phyloP scores from a whole-genome alignment of 2,329 filamentous ascomycete species.

The Trichoderma endophyticum region DNA sequence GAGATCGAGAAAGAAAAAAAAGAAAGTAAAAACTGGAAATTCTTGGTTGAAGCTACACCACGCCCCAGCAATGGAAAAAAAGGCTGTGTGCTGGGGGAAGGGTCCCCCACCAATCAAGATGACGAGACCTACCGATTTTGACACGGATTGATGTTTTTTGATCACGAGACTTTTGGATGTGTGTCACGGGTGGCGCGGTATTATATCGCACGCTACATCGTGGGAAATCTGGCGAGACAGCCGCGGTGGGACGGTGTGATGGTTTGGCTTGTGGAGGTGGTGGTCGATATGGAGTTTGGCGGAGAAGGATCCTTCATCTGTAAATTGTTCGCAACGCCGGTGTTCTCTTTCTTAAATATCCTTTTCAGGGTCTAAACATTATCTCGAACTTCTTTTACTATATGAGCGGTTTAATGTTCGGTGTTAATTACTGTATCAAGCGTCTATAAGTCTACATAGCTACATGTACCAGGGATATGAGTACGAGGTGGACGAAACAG shows the following conservation, averaged over 20 bases:
- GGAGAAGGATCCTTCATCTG: background rate
- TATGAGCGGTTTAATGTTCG: background rate
- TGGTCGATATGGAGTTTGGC: background rate
- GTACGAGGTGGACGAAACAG: background rate
- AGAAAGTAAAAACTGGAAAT: background rate
- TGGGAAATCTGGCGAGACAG: background rate
- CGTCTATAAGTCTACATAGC: no score
- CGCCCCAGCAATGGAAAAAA: background rate
- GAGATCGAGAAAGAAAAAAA: background rate
- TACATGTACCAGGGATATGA: background rate
- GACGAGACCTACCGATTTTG: background rate
- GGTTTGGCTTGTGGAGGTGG: background rate
- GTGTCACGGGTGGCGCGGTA: conserved; percentile 5
- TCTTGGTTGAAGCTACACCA: background rate
- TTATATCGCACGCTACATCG: background rate
- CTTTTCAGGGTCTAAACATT: no score
- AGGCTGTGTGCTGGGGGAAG: background rate
- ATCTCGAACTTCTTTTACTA: background rate
- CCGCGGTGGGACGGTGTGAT: background rate
- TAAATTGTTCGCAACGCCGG: background rate
- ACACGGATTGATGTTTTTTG: background rate
- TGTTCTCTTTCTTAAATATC: background rate
- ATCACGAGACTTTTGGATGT: conserved; percentile 5
- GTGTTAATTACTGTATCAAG: background rate
- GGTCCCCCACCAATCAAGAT: background rate